A percentile compares a stretch with the other conserved stretches of the same genome.
Conservation (phyloP, 1,139 yeast genomes). For the Scheffersomyces lignicola region DNA sequence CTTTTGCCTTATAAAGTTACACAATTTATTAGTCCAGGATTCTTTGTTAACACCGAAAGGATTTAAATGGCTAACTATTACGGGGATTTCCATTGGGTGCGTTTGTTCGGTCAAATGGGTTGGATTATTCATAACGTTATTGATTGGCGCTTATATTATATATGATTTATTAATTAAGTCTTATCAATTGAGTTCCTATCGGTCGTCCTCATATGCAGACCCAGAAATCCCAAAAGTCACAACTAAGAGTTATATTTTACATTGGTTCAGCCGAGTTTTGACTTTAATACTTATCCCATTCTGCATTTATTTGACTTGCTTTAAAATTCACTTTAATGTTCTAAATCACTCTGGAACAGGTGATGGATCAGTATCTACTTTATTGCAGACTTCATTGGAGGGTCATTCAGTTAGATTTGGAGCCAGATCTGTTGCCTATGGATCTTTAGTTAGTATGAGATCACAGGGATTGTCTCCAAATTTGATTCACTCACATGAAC, state of each 20-base stretch:
- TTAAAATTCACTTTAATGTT: conserved; percentile 77
- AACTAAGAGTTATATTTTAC: conserved; percentile 45
- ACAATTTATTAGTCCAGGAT: conserved; percentile 37
- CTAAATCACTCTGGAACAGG: conserved; percentile 80
- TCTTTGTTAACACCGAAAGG: conserved; percentile 47
- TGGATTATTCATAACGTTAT: conserved; percentile 79
- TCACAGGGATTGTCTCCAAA: conserved; percentile 76
- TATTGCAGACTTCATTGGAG: conserved; percentile 66
- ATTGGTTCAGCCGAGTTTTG: conserved; percentile 73
- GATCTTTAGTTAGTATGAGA: conserved; percentile 63
- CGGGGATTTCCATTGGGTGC: conserved; percentile 87
- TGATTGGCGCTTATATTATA: conserved; percentile 84
- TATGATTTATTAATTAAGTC: conserved; percentile 70
- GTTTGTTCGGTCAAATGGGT: conserved; percentile 97
- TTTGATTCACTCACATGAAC: conserved; percentile 69
- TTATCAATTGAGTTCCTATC: conserved; percentile 45
- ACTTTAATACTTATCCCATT: conserved; percentile 75
- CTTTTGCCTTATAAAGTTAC: conserved; percentile 56
- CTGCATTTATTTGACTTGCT: conserved; percentile 64
- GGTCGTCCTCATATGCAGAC: conserved; percentile 16
- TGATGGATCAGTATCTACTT: conserved; percentile 69
- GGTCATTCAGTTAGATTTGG: conserved; percentile 53
- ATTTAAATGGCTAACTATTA: conserved; percentile 55
- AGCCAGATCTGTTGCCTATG: conserved; percentile 63
- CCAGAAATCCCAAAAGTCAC: conserved; percentile 14